A percentile compares a stretch with the other conserved stretches of the same genome.
These are phyloP conservation scores for Neodidymelliopsis sp. DNA, from an alignment of 2,329 filamentous ascomycete species.

Conservation along the genomic window DNA sequence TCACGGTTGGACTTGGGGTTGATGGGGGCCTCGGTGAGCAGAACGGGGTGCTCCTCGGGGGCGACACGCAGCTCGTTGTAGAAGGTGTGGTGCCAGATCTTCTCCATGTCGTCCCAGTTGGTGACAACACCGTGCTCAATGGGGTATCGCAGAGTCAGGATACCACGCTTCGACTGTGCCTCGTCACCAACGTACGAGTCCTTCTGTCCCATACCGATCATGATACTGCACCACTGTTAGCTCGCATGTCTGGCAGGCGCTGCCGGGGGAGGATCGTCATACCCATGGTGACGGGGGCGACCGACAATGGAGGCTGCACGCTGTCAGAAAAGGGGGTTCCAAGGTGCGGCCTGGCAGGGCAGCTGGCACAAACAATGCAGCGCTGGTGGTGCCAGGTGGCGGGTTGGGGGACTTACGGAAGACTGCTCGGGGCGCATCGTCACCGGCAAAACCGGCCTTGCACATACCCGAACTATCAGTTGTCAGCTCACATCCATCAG, in stretches of 20 bases:
- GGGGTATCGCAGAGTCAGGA: constrained; percentile 98
- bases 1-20: constrained; percentile 99
- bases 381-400: constrained; percentile 21
- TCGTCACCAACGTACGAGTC: constrained; percentile 99
- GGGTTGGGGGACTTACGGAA: constrained; percentile 82
- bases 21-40: constrained; percentile 99
- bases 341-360: constrained; percentile 18
- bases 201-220: constrained; percentile 99
- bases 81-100: constrained; percentile 99
- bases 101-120: constrained; percentile 99
- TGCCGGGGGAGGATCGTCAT: constrained; percentile 57
- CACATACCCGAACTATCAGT: constrained; percentile 96
- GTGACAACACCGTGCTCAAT: constrained; percentile 99
- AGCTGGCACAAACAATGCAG: constrained; percentile 10
- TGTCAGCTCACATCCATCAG: constrained; percentile 47
- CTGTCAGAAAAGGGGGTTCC: constrained; percentile 34
- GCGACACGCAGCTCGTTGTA: constrained; percentile 99
- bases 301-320: constrained; percentile 94
- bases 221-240: constrained; percentile 76
- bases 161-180: constrained; percentile 99
- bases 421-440: constrained; percentile 99
- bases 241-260: constrained; percentile 34
- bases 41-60: constrained; percentile 99
- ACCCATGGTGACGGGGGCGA: constrained; percentile 99
- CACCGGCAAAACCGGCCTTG: constrained; percentile 99